Evolutionary conservation across 352 stramenopile genomes (phyloP).

Genomic region (Globisporangium lucens): DNA sequence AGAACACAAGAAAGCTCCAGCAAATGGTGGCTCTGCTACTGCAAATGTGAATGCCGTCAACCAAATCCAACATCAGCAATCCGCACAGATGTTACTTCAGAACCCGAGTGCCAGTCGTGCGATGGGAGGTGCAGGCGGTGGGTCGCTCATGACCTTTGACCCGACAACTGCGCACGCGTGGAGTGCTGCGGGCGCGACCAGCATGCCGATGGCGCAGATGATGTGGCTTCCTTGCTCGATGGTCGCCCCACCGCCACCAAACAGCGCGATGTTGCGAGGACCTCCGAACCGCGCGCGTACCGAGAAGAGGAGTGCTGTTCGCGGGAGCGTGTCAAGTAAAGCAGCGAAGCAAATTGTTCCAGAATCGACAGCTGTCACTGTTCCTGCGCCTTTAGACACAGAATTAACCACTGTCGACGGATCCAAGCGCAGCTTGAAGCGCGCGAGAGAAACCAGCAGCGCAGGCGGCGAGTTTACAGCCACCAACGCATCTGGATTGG

Average conservation of each 20-base stretch:
- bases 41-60: background rate
- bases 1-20: conserved; percentile 14
- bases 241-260: conserved; percentile 13
- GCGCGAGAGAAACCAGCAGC: conserved; percentile 2
- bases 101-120: background rate
- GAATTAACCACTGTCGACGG: background rate
- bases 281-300: background rate
- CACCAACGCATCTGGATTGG: background rate
- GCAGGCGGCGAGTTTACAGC: background rate
- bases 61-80: conserved; percentile 6
- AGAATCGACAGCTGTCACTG: background rate
- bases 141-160: conserved; percentile 25
- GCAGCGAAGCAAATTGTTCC: background rate
- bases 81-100: background rate
- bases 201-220: conserved; percentile 28
- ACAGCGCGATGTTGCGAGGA: background rate
- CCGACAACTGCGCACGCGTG: conserved; percentile 21
- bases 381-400: background rate
- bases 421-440: conserved; percentile 10
- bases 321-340: background rate
- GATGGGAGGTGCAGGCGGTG: background rate
- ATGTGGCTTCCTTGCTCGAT: conserved; percentile 44
- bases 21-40: background rate
- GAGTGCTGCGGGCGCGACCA: conserved; percentile 15
- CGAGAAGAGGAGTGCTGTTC: conserved; percentile 1